These are phyloP conservation scores for Aurifilum marmelostoma DNA, from an alignment of 2,329 filamentous ascomycete species.

Conservation along the genomic window DNA sequence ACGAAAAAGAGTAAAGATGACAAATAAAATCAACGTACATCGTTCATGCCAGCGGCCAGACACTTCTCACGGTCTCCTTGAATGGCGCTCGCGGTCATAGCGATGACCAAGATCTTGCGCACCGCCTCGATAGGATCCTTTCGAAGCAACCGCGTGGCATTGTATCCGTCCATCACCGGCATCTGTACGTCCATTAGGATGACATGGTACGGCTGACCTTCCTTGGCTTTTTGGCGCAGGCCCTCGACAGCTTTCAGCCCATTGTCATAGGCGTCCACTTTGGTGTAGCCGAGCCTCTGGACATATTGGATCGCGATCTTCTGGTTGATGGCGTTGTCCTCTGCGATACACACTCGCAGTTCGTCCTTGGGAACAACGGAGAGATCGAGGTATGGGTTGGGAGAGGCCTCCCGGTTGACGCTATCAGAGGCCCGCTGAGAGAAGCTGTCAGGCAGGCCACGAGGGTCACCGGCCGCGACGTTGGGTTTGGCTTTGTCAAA, in stretches of 20 bases:
- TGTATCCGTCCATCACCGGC: constrained; percentile 90
- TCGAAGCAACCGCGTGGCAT: constrained; percentile 83
- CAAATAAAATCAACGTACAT: not conserved
- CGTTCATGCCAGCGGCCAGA: constrained; percentile 82
- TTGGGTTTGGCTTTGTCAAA: constrained; percentile 79
- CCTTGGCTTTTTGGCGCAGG: constrained; percentile 70
- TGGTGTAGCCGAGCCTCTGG: constrained; percentile 77
- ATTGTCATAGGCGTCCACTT: constrained; percentile 86
- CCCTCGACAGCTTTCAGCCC: constrained; percentile 87
- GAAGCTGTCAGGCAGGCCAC: constrained; percentile 26
- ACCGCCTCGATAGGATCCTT: constrained; percentile 77
- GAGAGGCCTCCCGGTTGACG: constrained; percentile 41
- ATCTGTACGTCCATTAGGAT: constrained; percentile 97
- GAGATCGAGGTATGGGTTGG: constrained; percentile 64
- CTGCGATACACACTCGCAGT: constrained; percentile 87
- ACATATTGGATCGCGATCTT: constrained; percentile 93
- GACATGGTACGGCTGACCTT: constrained; percentile 81
- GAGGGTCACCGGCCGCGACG: constrained; percentile 57
- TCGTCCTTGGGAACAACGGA: constrained; percentile 75
- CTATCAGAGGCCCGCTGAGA: constrained; percentile 30
- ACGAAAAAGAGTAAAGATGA: too few species aligned
- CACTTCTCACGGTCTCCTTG: constrained; percentile 95
- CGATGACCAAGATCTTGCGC: constrained; percentile 85
- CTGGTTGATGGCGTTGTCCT: constrained; percentile 94
- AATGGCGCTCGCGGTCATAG: constrained; percentile 95